phyloP scores from a whole-genome alignment of 345 rosid genomes.

The Bretschneidera sinensis region DNA sequence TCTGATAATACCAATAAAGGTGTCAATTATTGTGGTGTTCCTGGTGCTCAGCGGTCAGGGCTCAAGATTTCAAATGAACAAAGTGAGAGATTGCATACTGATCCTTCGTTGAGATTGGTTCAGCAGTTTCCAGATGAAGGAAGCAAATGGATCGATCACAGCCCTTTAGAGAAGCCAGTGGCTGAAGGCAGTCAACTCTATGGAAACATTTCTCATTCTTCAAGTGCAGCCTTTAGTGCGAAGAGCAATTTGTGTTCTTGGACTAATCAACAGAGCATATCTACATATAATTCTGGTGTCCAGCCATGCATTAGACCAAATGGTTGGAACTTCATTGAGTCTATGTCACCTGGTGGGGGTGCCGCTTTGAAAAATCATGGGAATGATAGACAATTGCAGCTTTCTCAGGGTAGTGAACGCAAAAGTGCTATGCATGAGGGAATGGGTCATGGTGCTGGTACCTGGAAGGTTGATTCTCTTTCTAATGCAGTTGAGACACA shows the following conservation, averaged over 20 bases:
- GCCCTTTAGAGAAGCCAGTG: slow-evolving; percentile 39
- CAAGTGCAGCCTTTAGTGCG: slow-evolving; percentile 30
- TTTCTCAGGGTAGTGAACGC: slow-evolving; percentile 20
- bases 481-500: slow-evolving; percentile 29
- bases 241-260: slow-evolving; percentile 31
- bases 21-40: slow-evolving; percentile 18
- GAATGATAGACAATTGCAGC: slow-evolving; percentile 31
- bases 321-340: slow-evolving; percentile 43
- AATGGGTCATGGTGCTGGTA: slow-evolving; percentile 25
- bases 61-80: slow-evolving; percentile 30
- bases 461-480: slow-evolving; percentile 42
- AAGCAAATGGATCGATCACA: slow-evolving; percentile 38
- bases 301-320: slow-evolving; percentile 32
- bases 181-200: slow-evolving; percentile 34
- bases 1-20: slow-evolving; percentile 22
- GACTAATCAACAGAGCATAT: slow-evolving; percentile 28
- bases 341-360: slow-evolving; percentile 21
- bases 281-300: slow-evolving; percentile 26
- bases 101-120: slow-evolving; percentile 33
- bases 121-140: slow-evolving; percentile 36
- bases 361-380: slow-evolving; percentile 24
- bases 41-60: slow-evolving; percentile 29
- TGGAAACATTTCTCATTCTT: slow-evolving; percentile 35
- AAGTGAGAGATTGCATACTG: slow-evolving; percentile 35
- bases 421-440: slow-evolving; percentile 22